Evolutionary conservation across 2,329 filamentous ascomycete species (phyloP), one percentile per base, ranked within the genome.

Genomic region (Raffaelea ambrosiae): DNA sequence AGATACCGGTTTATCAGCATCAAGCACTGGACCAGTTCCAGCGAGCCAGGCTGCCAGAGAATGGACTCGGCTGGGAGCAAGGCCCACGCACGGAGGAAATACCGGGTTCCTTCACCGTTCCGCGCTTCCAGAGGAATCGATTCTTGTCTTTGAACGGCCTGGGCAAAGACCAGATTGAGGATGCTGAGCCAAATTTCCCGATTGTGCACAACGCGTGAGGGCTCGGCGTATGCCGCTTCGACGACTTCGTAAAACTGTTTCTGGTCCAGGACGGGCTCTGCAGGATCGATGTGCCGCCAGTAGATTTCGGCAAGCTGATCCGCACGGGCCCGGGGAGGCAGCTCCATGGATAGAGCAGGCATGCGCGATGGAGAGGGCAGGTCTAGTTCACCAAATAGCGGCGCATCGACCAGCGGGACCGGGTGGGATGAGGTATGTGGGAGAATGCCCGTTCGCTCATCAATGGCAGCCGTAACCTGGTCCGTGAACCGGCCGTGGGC

Each of bases 1-100:
- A 74, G 56, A 49, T 73, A 74, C 40, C 72, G 71, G 11, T 66
- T 68, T 50, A 71, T 70, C 5, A 74, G 57, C 0, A 75, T 55
- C 1, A 74, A 56, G 40, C 66, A 72, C 52, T 74, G 71, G 1
- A 74, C 67, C 1, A 71, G 48, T 39, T 67, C 68, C 0, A 69
- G 53, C 0, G 69, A 73, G 0, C 65, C 67, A 0, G 63, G 58
- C 11, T 71, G 62, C 64, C 69, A 71, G 1, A 67, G 54, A 5
- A 19, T n/a, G 5, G 35, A 10, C 35, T 38, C 67, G 40, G 71
- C 64, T 1, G 66, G 64, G 1, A 73, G 57, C 0, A 73, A 52
- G 3, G 64, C 63, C 38, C 68, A 66, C 0, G 71, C 70, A 3
- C 70, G 61, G 1, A 58, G 55, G 33, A 73, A 72, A 44, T 69